These are phyloP conservation scores for Paracoccidioides lutzii DNA, from an alignment of 2,329 filamentous ascomycete species.

Conservation along the genomic window DNA sequence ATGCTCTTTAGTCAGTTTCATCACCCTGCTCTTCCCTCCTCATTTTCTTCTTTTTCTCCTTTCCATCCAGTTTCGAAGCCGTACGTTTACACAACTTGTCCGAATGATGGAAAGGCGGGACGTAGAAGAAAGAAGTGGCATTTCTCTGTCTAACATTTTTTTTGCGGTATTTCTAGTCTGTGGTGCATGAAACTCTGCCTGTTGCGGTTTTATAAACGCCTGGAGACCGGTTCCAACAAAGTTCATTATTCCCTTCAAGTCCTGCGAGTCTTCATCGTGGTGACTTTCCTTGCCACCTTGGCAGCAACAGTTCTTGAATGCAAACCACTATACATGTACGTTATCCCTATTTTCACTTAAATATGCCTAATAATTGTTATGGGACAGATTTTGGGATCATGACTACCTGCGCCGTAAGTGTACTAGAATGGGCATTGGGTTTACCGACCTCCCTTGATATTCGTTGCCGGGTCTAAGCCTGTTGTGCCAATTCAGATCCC, in stretches of 20 bases:
- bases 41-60: too few relatives aligned
- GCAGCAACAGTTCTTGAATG: slow-evolving; percentile 11
- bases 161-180: slow-evolving; percentile 5
- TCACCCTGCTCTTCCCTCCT: not conserved
- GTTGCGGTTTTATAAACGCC: slow-evolving; percentile 10
- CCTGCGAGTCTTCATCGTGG: slow-evolving; percentile 8
- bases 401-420: not conserved
- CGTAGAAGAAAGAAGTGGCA: not conserved
- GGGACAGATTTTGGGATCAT: not conserved
- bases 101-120: not conserved
- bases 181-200: slow-evolving; percentile 13
- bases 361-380: not conserved
- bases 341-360: not conserved
- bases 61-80: not conserved
- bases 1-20: slow-evolving; percentile 10
- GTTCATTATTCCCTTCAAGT: slow-evolving; percentile 10
- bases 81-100: not conserved
- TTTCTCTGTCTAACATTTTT: not conserved
- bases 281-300: slow-evolving; percentile 7
- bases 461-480: not conserved
- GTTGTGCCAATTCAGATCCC: slow-evolving; percentile 4
- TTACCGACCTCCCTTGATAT: too few relatives aligned
- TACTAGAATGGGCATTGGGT: not conserved
- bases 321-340: slow-evolving; percentile 4
- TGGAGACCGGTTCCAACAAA: slow-evolving; percentile 11